Percentiles rank a stretch among this genome's conserved stretches.
Conservation (phyloP, 352 stramenopile species). For the Pythium grandisporangium region DNA sequence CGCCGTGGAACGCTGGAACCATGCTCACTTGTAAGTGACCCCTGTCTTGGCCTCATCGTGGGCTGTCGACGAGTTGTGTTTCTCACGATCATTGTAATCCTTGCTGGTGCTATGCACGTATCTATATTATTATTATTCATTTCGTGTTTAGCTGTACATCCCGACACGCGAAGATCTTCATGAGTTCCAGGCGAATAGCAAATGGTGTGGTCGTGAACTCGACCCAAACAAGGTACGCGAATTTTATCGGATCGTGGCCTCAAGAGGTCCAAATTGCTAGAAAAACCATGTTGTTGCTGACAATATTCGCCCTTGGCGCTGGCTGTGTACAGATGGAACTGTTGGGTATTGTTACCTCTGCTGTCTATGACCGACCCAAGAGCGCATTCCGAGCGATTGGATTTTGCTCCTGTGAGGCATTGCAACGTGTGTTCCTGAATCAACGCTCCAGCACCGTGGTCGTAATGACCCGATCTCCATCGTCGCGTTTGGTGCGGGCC, state of each 20-base stretch:
- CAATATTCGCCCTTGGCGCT: too few relatives aligned
- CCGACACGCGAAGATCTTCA: slow-evolving; percentile 4
- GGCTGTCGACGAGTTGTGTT: too few relatives aligned
- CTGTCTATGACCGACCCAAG: slow-evolving; percentile 74
- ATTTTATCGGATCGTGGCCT: too few relatives aligned
- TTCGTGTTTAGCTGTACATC: slow-evolving; percentile 11
- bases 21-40: slow-evolving; percentile 57
- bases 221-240: background rate
- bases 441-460: slow-evolving; percentile 12
- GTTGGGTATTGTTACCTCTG: slow-evolving; percentile 60
- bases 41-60: too few relatives aligned
- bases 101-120: background rate
- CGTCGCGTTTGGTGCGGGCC: slow-evolving; percentile 44
- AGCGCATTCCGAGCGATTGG: slow-evolving; percentile 44
- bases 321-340: slow-evolving; percentile 13
- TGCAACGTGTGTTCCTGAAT: slow-evolving; percentile 51
- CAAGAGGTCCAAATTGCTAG: too few relatives aligned
- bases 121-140: background rate
- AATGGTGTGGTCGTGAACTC: slow-evolving; percentile 11
- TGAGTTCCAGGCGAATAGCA: slow-evolving; percentile 4
- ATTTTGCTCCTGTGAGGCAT: slow-evolving; percentile 52
- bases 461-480: slow-evolving; percentile 36
- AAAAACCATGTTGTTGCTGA: too few relatives aligned
- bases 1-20: slow-evolving; percentile 43
- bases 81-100: too few relatives aligned